Evolutionary conservation across 148 eudicot species (phyloP).

Genomic region (Cornus controversa): DNA sequence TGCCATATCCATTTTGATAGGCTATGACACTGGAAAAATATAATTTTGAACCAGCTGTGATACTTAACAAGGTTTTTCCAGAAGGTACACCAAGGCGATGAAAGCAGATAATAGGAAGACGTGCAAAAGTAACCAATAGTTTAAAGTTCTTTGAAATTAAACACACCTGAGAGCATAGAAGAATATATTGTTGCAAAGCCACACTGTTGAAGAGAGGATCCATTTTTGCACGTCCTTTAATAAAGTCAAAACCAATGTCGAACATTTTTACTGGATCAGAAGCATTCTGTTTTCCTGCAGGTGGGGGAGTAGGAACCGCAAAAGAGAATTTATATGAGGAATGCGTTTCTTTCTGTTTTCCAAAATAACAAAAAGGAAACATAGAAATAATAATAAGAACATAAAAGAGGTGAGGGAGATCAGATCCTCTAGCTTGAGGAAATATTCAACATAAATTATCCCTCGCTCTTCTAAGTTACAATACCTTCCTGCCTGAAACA

Average conservation of each 20-base stretch:
- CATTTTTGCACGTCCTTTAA: conserved; percentile 33
- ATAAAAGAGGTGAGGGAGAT: background rate
- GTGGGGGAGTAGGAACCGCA: background rate
- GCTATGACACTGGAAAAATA: background rate
- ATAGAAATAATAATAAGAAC: background rate
- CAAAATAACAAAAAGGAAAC: background rate
- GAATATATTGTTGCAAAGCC: conserved; percentile 82
- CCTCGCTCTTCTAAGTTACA: conserved; percentile 6
- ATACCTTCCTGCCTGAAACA: conserved; percentile 42
- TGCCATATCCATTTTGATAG: background rate
- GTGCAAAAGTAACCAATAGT: background rate
- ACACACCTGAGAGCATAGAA: conserved; percentile 81
- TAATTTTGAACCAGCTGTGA: background rate
- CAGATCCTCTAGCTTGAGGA: conserved; percentile 6
- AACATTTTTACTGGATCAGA: conserved; percentile 24
- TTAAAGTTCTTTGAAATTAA: background rate
- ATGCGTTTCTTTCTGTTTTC: background rate
- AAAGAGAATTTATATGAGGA: background rate
- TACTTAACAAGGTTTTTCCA: background rate
- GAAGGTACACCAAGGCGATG: background rate
- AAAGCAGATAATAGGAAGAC: background rate
- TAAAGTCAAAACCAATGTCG: conserved; percentile 41
- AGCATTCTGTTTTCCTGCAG: conserved; percentile 42
- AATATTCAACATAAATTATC: background rate
- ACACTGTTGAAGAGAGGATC: conserved; percentile 65